phyloP scores from a whole-genome alignment of 148 eudicot species.

The Polygonum aviculare region DNA sequence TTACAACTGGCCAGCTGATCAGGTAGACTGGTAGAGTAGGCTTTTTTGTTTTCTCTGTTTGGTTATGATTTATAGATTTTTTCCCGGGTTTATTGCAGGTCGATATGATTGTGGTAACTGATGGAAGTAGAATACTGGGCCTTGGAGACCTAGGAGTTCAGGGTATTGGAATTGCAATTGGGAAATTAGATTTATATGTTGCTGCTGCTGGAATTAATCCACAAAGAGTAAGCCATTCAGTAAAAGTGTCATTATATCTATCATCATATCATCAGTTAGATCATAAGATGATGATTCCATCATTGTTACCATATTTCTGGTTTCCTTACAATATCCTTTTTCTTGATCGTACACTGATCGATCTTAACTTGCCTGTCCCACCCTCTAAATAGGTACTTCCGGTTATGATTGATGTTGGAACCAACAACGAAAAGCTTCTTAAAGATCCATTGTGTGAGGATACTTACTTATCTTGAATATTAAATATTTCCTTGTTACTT shows the following conservation, averaged over 20 bases:
- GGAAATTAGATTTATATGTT: slow-evolving; percentile 90
- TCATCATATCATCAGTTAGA: not conserved
- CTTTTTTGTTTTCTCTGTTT: not conserved
- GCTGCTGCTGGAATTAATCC: slow-evolving; percentile 99
- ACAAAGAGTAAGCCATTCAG: slow-evolving; percentile 57
- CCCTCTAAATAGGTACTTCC: slow-evolving; percentile 70
- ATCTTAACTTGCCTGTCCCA: not conserved
- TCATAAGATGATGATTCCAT: not conserved
- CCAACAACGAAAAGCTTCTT: slow-evolving; percentile 90
- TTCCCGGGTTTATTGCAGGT: slow-evolving; percentile 41
- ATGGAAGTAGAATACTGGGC: slow-evolving; percentile 98
- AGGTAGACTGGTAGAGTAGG: slow-evolving; percentile 28
- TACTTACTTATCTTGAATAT: not conserved
- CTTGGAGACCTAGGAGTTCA: slow-evolving; percentile 95
- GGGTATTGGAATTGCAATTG: slow-evolving; percentile 89
- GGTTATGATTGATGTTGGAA: slow-evolving; percentile 98
- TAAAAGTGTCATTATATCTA: not conserved
- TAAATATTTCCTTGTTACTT: not conserved
- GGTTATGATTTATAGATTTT: not conserved
- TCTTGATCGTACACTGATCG: not conserved
- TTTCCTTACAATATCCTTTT: not conserved
- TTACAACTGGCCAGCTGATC: slow-evolving; percentile 98
- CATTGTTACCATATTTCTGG: not conserved
- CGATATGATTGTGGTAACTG: slow-evolving; percentile 99
- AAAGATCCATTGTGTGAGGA: slow-evolving; percentile 82